Evolutionary conservation across 495 filamentous ascomycete genomes (phyloP).

Genomic region (Hypoxylon intermedium): DNA sequence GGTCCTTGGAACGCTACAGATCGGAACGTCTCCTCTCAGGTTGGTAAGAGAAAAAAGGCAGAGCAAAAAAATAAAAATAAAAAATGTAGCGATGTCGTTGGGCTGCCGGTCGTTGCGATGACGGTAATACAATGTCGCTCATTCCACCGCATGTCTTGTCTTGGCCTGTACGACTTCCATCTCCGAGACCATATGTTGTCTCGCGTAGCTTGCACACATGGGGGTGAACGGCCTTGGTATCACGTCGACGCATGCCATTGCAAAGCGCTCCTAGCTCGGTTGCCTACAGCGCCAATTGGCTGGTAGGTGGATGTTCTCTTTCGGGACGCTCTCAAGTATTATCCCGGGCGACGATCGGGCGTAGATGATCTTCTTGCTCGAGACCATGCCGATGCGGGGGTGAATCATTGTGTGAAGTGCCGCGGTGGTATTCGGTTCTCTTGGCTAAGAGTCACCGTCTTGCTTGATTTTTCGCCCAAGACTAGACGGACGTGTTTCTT

Average conservation of each 20-base stretch:
- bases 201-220: constrained; percentile 38
- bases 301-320: constrained; percentile 25
- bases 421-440: constrained; percentile 37
- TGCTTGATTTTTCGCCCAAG: too few relatives aligned
- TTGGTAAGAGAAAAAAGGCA: neutral
- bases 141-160: constrained; percentile 41
- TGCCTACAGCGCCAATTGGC: constrained; percentile 44
- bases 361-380: neutral
- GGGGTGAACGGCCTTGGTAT: constrained; percentile 40
- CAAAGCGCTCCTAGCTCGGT: constrained; percentile 34
- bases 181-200: constrained; percentile 39
- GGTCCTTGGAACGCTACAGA: constrained; percentile 7
- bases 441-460: constrained; percentile 19
- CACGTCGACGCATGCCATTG: constrained; percentile 41
- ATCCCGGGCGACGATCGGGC: neutral
- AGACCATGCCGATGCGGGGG: constrained; percentile 38
- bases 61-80: neutral
- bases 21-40: constrained; percentile 26
- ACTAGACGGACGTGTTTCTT: constrained; percentile 7
- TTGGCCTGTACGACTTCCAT: constrained; percentile 40
- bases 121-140: constrained; percentile 36
- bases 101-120: constrained; percentile 28
- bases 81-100: constrained; percentile 20
- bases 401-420: constrained; percentile 31
- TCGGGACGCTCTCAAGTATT: constrained; percentile 25